Percentiles rank a stretch among this genome's conserved stretches.
These are phyloP conservation scores for Juncus inflexus DNA, from an alignment of 176 grass and related monocot species.

Conservation along the genomic window DNA sequence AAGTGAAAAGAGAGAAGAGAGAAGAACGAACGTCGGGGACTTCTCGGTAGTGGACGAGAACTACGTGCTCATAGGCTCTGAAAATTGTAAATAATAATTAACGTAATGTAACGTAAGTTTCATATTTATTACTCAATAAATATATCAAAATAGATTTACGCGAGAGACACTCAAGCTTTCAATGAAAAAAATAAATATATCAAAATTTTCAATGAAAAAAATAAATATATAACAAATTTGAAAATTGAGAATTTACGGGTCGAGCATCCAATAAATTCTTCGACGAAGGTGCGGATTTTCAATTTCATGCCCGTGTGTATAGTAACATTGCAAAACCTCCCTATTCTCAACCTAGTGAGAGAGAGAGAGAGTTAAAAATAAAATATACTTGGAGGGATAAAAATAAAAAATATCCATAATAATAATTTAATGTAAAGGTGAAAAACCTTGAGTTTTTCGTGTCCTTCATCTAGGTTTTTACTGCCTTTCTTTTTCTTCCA, in stretches of 20 bases:
- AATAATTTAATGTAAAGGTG: background rate
- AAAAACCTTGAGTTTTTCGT: slow-evolving; percentile 80
- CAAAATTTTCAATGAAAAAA: no score
- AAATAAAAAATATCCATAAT: background rate
- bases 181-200: no score
- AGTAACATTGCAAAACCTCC: slow-evolving; percentile 67
- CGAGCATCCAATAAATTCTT: slow-evolving; percentile 93
- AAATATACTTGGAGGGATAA: background rate
- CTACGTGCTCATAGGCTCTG: slow-evolving; percentile 94
- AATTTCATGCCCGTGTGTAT: slow-evolving; percentile 51
- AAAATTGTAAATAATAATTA: slow-evolving; percentile 18
- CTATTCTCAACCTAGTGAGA: slow-evolving; percentile 61
- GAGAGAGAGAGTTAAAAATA: slow-evolving; percentile 4
- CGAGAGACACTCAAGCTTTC: no score
- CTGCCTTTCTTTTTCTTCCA: slow-evolving; percentile 76
- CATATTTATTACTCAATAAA: no score
- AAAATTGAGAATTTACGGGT: slow-evolving; percentile 56
- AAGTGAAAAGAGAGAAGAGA: background rate
- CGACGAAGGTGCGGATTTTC: slow-evolving; percentile 58
- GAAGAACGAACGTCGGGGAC: slow-evolving; percentile 52
- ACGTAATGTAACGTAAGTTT: no score
- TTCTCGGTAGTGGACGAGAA: slow-evolving; percentile 94
- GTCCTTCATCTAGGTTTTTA: slow-evolving; percentile 61
- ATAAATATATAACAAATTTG: background rate
- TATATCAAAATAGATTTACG: no score